These are phyloP conservation scores for Geotrichum macrosporum DNA, from an alignment of 1,139 yeast genomes.

Conservation along the genomic window DNA sequence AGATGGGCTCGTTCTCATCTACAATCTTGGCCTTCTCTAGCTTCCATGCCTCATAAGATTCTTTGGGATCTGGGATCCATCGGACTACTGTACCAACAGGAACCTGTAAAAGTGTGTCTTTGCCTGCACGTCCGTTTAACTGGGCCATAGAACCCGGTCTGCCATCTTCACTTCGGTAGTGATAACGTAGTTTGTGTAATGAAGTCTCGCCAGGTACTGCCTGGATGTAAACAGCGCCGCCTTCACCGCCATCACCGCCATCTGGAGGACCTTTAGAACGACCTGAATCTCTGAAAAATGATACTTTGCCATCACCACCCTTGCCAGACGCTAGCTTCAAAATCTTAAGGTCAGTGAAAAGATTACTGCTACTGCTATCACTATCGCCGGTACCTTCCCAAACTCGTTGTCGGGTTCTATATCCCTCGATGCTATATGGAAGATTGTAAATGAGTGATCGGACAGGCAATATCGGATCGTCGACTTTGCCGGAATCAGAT, in stretches of 20 bases:
- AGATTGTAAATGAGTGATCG: constrained; percentile 25
- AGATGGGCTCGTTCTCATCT: constrained; percentile 7
- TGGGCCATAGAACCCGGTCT: constrained; percentile 67
- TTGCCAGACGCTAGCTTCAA: constrained; percentile 68
- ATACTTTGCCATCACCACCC: constrained; percentile 86
- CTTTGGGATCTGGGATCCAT: constrained; percentile 77
- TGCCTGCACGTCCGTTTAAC: constrained; percentile 78
- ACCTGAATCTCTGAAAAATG: constrained; percentile 83
- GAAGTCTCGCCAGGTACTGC: constrained; percentile 70
- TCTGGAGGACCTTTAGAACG: constrained; percentile 89
- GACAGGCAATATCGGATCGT: constrained; percentile 25
- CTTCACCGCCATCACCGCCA: constrained; percentile 97
- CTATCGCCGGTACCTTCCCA: constrained; percentile 24
- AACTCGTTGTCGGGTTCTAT: constrained; percentile 27
- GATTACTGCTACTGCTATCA: constrained; percentile 8
- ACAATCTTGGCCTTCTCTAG: constrained; percentile 20
- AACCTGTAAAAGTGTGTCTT: constrained; percentile 71
- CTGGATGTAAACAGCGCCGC: constrained; percentile 80
- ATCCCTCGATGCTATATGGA: constrained; percentile 32
- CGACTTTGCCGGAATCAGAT: constrained; percentile 10
- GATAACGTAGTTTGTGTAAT: constrained; percentile 61
- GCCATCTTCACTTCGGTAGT: constrained; percentile 71
- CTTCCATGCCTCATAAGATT: constrained; percentile 18
- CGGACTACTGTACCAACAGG: constrained; percentile 86
- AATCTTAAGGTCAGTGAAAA: constrained; percentile 59